Evolutionary conservation across 1,284 basidiomycete genomes (phyloP), one percentile per base, ranked within the genome.

Genomic region (Cerrena zonata): DNA sequence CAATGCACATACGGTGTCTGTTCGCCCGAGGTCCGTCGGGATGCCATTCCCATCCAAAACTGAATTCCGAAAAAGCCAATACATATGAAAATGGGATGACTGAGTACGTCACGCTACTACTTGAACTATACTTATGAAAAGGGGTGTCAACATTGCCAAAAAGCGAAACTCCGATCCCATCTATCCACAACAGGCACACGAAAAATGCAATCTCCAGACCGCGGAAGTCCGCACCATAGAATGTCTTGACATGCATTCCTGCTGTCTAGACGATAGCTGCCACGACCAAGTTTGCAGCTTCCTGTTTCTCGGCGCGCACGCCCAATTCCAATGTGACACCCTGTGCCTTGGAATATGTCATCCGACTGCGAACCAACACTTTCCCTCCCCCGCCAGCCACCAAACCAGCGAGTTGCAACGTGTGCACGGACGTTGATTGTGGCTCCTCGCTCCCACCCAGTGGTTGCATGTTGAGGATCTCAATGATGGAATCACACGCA

Each of bases 291-390:
- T 85, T 78, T 62, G 90, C 92, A 22, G 86, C 90, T 56, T 82
- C 82, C 64, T 91, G 84, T 69, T 86, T 86, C 67, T 99, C 94
- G 47, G 93, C 93, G 45, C 95, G 83, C n/a, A 96, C 94, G 18
- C 80, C 79, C 47, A 99, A 73, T 73, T 99, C 95, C 58, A 99
- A 75, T 38, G 93, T 96, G n/a, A 99, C 96, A 13, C 96, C 96
- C 56, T 89, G 78, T 5, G 87, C 91, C 52, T 84, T 76, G 45
- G 90, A 85, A 71, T 84, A 97, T 19, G 94, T 97, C 96, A 99
- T 99, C 56, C 95, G 80, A 72, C 89, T 91, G 54, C 94, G 82
- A 27, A 87, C 93, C 52, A 99, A 78, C 26, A 97, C 90, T 73
- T 95, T 96, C 36, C 93, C 94, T 30, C 88, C 91, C 30, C 92